These are phyloP conservation scores for Wickerhamomyces rabaulensis DNA, from an alignment of 805 yeast genomes.

Conservation along the genomic window DNA sequence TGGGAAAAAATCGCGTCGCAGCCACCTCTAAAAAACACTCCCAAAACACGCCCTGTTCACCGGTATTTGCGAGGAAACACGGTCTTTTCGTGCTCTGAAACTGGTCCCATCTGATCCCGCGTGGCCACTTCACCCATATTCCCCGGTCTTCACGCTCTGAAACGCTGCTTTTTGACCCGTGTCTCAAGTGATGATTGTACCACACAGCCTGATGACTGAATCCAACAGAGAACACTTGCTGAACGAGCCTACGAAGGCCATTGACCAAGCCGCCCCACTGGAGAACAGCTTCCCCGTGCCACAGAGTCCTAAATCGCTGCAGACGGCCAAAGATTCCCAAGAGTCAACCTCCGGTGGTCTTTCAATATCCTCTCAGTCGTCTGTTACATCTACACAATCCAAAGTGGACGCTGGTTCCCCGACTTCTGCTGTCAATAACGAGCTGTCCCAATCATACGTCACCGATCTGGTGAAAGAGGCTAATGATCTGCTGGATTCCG, in stretches of 20 bases:
- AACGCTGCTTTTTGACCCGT: background rate
- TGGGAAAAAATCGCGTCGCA: background rate
- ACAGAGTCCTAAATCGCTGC: conserved; percentile 7
- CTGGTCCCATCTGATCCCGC: too few species aligned
- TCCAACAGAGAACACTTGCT: background rate
- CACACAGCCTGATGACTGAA: background rate
- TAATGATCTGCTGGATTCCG: background rate
- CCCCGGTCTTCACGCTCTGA: too few species aligned
- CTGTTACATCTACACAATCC: background rate
- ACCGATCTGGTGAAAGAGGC: conserved; percentile 4
- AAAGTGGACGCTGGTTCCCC: background rate
- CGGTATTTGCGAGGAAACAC: background rate
- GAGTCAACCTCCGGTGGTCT: background rate
- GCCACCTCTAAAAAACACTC: background rate
- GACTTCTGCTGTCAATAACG: background rate
- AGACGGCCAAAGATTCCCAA: background rate
- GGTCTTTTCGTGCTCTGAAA: background rate
- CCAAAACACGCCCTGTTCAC: background rate
- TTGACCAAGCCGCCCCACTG: background rate
- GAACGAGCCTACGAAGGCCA: background rate
- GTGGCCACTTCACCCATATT: too few species aligned
- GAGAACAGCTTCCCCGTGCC: background rate
- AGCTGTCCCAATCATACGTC: conserved; percentile 1
- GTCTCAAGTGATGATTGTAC: background rate
- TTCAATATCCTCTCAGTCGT: conserved; percentile 12